Conservation (phyloP, 495 filamentous ascomycete genomes). For the Podospora comata region DNA sequence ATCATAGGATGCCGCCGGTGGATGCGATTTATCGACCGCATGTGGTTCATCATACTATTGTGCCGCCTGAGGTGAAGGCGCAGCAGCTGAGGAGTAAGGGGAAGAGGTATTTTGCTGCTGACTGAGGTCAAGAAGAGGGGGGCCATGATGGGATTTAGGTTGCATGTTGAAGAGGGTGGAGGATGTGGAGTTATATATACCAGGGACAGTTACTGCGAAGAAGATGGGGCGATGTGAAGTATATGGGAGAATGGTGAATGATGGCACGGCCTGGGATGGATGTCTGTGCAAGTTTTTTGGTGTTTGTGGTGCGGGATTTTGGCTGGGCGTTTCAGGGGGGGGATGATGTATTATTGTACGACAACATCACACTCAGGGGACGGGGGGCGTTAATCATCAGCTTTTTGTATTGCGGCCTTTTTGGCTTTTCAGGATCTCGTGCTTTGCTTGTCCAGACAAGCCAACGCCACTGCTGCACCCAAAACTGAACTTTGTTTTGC, state of each 20-base stretch:
- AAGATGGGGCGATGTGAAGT: not conserved
- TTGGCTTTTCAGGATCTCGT: not conserved
- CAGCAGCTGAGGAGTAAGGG: conserved; percentile 64
- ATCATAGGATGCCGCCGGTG: conserved; percentile 68
- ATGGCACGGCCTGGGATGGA: not conserved
- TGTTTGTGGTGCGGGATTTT: too few relatives aligned
- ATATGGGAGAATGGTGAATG: not conserved
- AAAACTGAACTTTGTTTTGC: conserved; percentile 60
- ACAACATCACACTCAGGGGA: too few relatives aligned
- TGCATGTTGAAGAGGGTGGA: too few relatives aligned
- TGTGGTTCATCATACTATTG: conserved; percentile 82
- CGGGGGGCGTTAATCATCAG: not conserved
- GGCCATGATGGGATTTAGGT: too few relatives aligned
- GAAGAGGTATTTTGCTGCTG: conserved; percentile 77
- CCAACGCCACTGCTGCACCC: conserved; percentile 60
- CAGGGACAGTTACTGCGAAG: too few relatives aligned
- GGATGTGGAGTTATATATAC: not conserved
- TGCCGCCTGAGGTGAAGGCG: conserved; percentile 72
- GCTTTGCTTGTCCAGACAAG: conserved; percentile 36
- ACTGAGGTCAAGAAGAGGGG: conserved; percentile 5
- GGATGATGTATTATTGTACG: too few relatives aligned
- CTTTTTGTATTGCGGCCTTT: not conserved
- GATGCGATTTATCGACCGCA: conserved; percentile 92
- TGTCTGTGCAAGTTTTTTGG: not conserved
- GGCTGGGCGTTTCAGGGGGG: too few relatives aligned